Evolutionary conservation across 306 rosid species (phyloP), one percentile per base, ranked within the genome.

Genomic region (Prinsepia uniflora): DNA sequence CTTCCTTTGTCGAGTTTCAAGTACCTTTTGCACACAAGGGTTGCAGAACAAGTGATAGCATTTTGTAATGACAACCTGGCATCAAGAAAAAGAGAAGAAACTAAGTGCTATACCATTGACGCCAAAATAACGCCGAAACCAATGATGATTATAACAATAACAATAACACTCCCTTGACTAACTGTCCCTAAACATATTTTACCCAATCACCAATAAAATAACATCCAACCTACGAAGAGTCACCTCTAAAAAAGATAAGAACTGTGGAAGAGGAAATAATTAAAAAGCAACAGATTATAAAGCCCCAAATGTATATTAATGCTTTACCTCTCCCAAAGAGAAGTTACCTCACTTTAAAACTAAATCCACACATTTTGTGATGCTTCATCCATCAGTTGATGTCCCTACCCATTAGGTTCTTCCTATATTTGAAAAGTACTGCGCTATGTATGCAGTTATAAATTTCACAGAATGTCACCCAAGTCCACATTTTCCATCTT

Each of bases 21-120:
- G 65, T 68, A 86, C 89, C 74, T 86, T 84, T 78, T 86, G 90
- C 63, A 95, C 85, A 54, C 99, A 95, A 17, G 88, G 79, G 75
- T 83, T 80, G 88, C 99, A 95, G 84, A 91, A 89, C 88, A 95
- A 85, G 89, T 95, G 99, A 81, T 86, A 95, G 91, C 99, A 95
- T 85, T 95, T 95, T 72, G 96, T 95, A 82, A 95, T 91, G 60
- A 91, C 99, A 81, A 89, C 99, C 99, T 93, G 86, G 40, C 36
- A 67, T 62, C 50, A 41, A 43, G 6, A 58, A n/a, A 66, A 72
- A 42, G 17, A 14, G 10, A 36, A 45, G 30, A 39, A 22, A 12
- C 47, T 7, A 24, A 63, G 43, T 11, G 45, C 49, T 59, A 30
- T 13, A 55, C 52, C 45, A n/a, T 4, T 24, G 58, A 10, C 9